Conservation (phyloP, 202 grass and related monocot genomes). For the Setaria italica region DNA sequence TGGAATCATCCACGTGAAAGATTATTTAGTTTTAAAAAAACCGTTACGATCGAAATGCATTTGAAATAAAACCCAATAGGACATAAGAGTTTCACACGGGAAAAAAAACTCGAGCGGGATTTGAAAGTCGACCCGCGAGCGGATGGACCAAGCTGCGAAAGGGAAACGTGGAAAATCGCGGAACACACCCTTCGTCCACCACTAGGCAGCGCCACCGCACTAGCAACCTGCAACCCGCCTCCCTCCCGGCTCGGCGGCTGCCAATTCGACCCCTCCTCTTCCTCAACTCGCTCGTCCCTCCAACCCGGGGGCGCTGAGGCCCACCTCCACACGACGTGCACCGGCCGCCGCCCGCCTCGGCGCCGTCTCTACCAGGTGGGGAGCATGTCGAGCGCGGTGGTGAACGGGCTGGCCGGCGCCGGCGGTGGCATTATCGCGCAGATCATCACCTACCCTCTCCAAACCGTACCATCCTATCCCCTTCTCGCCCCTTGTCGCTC, state of each 20-base stretch:
- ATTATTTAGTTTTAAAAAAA: too few relatives aligned
- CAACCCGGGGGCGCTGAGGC: neutral
- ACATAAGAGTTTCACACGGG: too few relatives aligned
- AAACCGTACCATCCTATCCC: constrained; percentile 54
- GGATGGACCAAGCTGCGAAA: constrained; percentile 28
- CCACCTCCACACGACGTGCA: neutral
- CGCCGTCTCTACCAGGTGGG: constrained; percentile 9
- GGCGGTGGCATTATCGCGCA: constrained; percentile 89
- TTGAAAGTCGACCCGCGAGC: constrained; percentile 2
- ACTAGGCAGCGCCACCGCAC: too few relatives aligned
- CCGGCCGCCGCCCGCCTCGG: neutral
- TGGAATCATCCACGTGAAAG: too few relatives aligned
- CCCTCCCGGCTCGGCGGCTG: neutral
- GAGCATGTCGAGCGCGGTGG: constrained; percentile 85
- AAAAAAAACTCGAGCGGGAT: neutral
- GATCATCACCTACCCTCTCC: constrained; percentile 96
- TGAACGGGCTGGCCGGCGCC: constrained; percentile 83
- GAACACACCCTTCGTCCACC: constrained; percentile 24
- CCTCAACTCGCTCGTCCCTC: neutral
- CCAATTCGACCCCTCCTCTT: neutral
- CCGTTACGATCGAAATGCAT: too few relatives aligned
- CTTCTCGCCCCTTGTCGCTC: neutral
- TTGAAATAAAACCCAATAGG: too few relatives aligned
- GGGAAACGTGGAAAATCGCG: constrained; percentile 43
- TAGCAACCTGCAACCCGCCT: neutral